Conservation (phyloP, 768 basidiomycete genomes). For the Chalciporus piperatus region DNA sequence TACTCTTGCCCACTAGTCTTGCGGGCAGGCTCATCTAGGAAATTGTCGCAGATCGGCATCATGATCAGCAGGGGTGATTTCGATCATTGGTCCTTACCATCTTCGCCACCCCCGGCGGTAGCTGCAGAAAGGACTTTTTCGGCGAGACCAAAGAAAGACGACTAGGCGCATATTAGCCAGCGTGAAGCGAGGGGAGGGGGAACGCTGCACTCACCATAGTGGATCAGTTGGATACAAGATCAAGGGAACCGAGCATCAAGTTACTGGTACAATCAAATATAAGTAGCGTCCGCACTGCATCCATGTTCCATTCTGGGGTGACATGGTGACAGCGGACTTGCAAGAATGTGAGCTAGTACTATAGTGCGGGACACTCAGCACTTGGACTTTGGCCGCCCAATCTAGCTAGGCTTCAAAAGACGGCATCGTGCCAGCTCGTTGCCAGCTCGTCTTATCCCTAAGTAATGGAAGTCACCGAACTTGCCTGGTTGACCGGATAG, state of each 20-base stretch:
- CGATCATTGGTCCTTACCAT: neutral
- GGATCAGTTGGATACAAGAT: constrained; percentile 8
- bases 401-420: no score
- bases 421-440: no score
- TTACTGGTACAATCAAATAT: no score
- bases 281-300: neutral
- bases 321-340: neutral
- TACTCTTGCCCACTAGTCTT: constrained; percentile 67
- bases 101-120: constrained; percentile 29
- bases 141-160: constrained; percentile 65
- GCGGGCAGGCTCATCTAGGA: constrained; percentile 39
- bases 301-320: neutral
- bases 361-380: no score
- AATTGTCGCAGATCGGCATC: constrained; percentile 8
- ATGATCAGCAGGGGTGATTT: constrained; percentile 6
- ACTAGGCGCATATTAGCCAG: constrained; percentile 38
- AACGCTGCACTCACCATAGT: constrained; percentile 22
- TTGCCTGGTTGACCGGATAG: no score
- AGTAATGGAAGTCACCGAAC: no score
- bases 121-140: constrained; percentile 57
- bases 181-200: neutral
- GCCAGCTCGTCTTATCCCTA: no score
- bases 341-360: no score
- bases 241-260: constrained; percentile 7
- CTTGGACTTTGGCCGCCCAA: no score